These are phyloP conservation scores for Saccharomyces paradoxus DNA, from an alignment of 805 yeast genomes.

Conservation along the genomic window DNA sequence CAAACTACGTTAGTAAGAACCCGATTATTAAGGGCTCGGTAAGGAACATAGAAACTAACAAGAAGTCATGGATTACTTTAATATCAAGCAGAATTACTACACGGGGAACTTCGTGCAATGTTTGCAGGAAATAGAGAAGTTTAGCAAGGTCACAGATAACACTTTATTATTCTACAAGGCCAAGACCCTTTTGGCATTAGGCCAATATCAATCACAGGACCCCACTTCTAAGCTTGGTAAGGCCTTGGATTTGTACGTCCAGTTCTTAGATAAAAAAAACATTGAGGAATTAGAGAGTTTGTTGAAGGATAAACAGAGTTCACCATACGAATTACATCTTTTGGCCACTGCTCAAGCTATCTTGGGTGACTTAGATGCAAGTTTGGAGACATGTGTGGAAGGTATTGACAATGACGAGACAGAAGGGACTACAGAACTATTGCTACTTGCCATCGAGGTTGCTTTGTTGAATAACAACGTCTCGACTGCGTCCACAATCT, in stretches of 20 bases:
- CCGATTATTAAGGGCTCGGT: not conserved
- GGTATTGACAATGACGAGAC: constrained; percentile 38
- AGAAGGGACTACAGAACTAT: constrained; percentile 33
- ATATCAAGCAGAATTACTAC: constrained; percentile 51
- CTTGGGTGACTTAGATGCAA: constrained; percentile 24
- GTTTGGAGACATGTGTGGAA: constrained; percentile 34
- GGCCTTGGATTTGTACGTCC: constrained; percentile 24
- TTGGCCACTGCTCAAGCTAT: constrained; percentile 25
- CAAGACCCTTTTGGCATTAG: constrained; percentile 29
- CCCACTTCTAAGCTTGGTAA: constrained; percentile 20
- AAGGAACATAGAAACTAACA: not conserved
- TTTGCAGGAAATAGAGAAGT: constrained; percentile 34
- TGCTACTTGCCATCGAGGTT: constrained; percentile 36
- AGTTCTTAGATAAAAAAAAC: constrained; percentile 17
- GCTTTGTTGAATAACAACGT: constrained; percentile 35
- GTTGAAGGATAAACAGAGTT: constrained; percentile 4
- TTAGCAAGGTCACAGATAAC: constrained; percentile 29
- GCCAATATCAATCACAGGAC: constrained; percentile 16
- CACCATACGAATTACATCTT: constrained; percentile 18
- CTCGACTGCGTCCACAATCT: constrained; percentile 39
- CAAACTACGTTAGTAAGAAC: not conserved
- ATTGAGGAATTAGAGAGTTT: constrained; percentile 11
- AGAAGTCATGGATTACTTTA: constrained; percentile 38
- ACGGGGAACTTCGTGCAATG: constrained; percentile 49
- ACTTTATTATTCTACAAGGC: constrained; percentile 29